Evolutionary conservation across 495 filamentous ascomycete species (phyloP).

Genomic region (Aspergillus affinis): DNA sequence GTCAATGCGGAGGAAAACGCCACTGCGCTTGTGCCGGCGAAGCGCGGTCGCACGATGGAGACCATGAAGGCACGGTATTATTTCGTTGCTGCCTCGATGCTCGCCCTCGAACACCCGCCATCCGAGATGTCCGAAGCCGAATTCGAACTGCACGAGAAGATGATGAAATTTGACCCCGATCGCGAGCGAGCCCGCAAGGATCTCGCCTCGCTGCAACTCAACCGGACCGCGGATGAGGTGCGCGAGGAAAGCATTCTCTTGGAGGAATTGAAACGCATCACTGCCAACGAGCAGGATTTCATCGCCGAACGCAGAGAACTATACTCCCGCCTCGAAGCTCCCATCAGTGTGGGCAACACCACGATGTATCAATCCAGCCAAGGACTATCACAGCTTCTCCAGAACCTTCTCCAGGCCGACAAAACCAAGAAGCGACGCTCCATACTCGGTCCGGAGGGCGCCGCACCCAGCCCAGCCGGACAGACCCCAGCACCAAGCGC

Average conservation of each 20-base stretch:
- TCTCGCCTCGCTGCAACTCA: conserved; percentile 74
- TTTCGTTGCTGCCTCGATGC: conserved; percentile 75
- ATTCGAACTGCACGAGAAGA: conserved; percentile 75
- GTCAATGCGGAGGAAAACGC: conserved; percentile 38
- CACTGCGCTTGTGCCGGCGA: conserved; percentile 42
- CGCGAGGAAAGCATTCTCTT: conserved; percentile 88
- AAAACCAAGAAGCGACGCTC: conserved; percentile 81
- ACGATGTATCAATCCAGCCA: conserved; percentile 72
- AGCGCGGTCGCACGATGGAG: conserved; percentile 67
- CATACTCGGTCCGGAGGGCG: conserved; percentile 59
- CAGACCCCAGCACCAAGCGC: conserved; percentile 52
- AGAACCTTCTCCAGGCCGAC: conserved; percentile 74
- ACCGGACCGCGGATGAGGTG: conserved; percentile 80
- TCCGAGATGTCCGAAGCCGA: conserved; percentile 83
- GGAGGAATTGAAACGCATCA: conserved; percentile 85
- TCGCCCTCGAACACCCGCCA: conserved; percentile 77
- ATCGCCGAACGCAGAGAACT: conserved; percentile 86
- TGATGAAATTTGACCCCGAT: conserved; percentile 78
- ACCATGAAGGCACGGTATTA: conserved; percentile 93
- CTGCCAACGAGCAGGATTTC: conserved; percentile 75
- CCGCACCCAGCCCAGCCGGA: conserved; percentile 45
- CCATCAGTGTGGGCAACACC: conserved; percentile 65
- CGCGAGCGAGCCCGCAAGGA: conserved; percentile 78
- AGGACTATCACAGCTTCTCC: conserved; percentile 74
- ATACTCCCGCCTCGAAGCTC: conserved; percentile 81